phyloP scores from a whole-genome alignment of 176 grass and related monocot species.

The Aegilops longissima region DNA sequence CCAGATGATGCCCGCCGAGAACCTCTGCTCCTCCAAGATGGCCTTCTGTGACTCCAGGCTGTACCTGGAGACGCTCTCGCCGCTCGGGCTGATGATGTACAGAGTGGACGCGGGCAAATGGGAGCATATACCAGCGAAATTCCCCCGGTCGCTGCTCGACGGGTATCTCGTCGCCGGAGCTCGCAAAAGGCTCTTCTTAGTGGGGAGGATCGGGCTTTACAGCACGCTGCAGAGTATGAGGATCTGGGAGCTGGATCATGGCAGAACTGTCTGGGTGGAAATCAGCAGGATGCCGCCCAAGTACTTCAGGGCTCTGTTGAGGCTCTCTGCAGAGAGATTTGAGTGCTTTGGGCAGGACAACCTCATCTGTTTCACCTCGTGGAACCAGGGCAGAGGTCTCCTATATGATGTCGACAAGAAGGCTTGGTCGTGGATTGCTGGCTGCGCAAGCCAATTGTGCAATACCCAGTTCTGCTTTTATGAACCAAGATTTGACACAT shows the following conservation, averaged over 20 bases:
- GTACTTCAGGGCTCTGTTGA: constrained; percentile 78
- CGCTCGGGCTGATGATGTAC: constrained; percentile 96
- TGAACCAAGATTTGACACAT: constrained; percentile 78
- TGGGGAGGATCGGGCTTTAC: constrained; percentile 85
- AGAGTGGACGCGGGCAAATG: constrained; percentile 62
- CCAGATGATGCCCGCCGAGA: constrained; percentile 82
- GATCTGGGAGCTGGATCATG: constrained; percentile 98
- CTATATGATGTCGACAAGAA: constrained; percentile 93
- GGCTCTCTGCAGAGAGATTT: constrained; percentile 91
- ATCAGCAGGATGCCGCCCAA: constrained; percentile 95
- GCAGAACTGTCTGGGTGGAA: constrained; percentile 75
- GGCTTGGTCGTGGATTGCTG: constrained; percentile 86
- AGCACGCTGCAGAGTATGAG: constrained; percentile 96
- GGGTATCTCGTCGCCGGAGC: constrained; percentile 93
- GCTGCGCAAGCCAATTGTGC: constrained; percentile 78
- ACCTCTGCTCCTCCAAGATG: constrained; percentile 94
- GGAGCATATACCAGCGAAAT: constrained; percentile 93
- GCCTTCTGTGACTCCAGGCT: constrained; percentile 87
- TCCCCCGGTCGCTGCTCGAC: constrained; percentile 89
- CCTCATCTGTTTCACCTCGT: constrained; percentile 93
- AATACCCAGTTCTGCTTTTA: constrained; percentile 97
- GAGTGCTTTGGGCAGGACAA: constrained; percentile 99
- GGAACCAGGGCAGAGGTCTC: constrained; percentile 97
- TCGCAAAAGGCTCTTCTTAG: constrained; percentile 68
- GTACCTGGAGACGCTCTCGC: constrained; percentile 93